A percentile compares a stretch with the other conserved stretches of the same genome.
These are phyloP conservation scores for Solanum aculeatissimum DNA, from an alignment of 305 asterid species.

Conservation along the genomic window DNA sequence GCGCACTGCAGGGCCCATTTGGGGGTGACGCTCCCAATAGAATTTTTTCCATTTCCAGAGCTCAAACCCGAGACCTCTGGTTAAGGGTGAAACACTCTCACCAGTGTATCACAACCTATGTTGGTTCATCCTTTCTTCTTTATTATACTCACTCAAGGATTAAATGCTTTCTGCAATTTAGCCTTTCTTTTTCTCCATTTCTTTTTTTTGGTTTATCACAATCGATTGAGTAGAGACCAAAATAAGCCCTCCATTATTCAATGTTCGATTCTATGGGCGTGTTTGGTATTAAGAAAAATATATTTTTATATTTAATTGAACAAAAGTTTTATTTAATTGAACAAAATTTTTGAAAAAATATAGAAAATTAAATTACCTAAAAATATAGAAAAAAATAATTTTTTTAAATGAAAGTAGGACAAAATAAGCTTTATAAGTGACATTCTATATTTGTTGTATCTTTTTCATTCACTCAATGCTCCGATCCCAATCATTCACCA, in stretches of 20 bases:
- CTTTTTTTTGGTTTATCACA: not conserved
- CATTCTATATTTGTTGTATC: not conserved
- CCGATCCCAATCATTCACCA: not conserved
- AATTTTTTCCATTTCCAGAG: no score
- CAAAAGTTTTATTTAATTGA: no score
- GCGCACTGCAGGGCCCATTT: no score
- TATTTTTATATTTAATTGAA: no score
- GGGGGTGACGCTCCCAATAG: no score
- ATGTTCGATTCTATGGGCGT: not conserved
- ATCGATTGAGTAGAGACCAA: not conserved
- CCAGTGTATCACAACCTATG: no score
- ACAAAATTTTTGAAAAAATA: no score
- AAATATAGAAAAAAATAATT: no score
- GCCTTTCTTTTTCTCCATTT: not conserved
- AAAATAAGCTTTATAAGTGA: not conserved
- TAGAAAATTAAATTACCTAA: no score
- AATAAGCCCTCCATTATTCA: not conserved
- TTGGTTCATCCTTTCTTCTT: not conserved
- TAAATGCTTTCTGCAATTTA: not conserved
- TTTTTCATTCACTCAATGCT: not conserved
- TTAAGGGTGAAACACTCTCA: no score
- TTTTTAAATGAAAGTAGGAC: no score
- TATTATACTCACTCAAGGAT: not conserved
- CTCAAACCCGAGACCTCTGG: no score
- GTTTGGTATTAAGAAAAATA: not conserved